phyloP scores from a whole-genome alignment of 164 flowering plant species.

The Tinospora cordifolia region DNA sequence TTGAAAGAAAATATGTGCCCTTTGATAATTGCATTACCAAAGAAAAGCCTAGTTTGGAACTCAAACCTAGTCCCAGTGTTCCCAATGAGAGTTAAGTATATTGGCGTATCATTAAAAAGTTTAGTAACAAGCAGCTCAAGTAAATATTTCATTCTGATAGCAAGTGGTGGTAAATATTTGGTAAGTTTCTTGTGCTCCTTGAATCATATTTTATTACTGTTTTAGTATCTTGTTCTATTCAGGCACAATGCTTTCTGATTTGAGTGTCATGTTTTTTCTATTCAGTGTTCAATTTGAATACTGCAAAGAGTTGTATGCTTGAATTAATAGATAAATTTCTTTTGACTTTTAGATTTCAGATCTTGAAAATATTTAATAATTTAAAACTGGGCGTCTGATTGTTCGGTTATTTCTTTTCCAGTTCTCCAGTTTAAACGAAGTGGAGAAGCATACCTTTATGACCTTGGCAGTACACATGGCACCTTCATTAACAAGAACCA shows the following conservation, averaged over 20 bases:
- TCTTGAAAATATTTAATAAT: not conserved
- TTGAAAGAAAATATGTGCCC: too few relatives aligned
- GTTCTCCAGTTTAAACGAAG: conserved; percentile 76
- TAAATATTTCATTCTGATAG: not conserved
- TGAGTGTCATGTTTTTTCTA: not conserved
- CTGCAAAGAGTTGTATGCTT: not conserved
- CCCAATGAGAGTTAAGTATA: too few relatives aligned
- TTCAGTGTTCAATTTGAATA: not conserved
- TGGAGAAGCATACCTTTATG: conserved; percentile 78
- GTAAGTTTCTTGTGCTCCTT: not conserved
- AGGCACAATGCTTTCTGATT: not conserved
- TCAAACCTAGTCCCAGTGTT: too few relatives aligned
- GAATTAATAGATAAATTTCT: not conserved
- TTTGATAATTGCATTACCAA: too few relatives aligned
- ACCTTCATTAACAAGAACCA: conserved; percentile 78
- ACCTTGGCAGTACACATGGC: conserved; percentile 93
- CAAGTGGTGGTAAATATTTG: not conserved
- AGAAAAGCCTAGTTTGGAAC: too few relatives aligned
- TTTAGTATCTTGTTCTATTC: not conserved
- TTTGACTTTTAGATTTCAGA: not conserved
- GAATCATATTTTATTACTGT: not conserved
- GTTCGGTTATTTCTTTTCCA: conserved; percentile 23
- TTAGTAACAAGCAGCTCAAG: not conserved
- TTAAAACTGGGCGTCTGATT: not conserved
- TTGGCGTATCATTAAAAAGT: too few relatives aligned